Evolutionary conservation across 202 grass and related monocot genomes (phyloP).

Genomic region (Brachypodium distachyon): DNA sequence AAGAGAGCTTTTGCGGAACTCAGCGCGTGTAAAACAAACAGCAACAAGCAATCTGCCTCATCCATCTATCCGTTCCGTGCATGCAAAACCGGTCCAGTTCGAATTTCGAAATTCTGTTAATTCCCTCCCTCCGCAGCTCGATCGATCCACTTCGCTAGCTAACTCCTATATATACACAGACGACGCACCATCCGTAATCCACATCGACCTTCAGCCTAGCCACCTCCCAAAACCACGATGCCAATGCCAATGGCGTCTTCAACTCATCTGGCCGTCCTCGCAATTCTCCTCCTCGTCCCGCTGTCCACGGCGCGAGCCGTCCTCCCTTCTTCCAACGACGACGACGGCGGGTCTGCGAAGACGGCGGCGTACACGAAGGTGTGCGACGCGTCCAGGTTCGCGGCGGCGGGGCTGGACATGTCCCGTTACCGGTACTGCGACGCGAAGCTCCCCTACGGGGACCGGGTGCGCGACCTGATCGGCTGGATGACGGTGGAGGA

Average conservation of each 20-base stretch:
- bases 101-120: neutral
- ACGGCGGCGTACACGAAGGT: neutral
- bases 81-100: neutral
- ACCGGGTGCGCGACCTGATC: neutral
- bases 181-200: neutral
- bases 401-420: neutral
- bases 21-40: too few relatives aligned
- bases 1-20: too few relatives aligned
- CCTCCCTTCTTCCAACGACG: neutral
- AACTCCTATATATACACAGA: neutral
- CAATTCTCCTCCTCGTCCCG: neutral
- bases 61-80: neutral
- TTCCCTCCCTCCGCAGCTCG: neutral
- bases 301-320: neutral
- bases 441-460: neutral
- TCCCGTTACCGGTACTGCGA: neutral
- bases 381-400: slow-evolving; percentile 20
- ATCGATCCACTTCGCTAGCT: neutral
- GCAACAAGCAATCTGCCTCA: too few relatives aligned
- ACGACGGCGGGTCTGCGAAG: neutral
- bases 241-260: neutral
- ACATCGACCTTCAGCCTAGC: neutral
- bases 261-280: neutral
- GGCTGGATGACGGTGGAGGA: slow-evolving; percentile 30
- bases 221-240: too few relatives aligned